Base-by-base conservation (phyloP, 371 early-diverging fungal species). In the Mucor saturninus region DNA sequence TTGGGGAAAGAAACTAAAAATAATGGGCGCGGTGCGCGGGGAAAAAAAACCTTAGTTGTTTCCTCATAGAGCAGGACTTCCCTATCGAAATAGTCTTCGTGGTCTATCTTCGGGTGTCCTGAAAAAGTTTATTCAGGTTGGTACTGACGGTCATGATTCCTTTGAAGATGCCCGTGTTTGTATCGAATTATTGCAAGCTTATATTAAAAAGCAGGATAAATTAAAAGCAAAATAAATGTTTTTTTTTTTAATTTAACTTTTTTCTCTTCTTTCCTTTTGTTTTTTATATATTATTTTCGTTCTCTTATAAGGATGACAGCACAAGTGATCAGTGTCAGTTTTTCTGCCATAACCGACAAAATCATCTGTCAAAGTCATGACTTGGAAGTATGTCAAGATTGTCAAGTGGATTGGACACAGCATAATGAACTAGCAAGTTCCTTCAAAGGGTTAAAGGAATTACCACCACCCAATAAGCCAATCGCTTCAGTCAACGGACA, bases 381-480 rank as follows among this genome's bases (percentile, higher is more conserved):
- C n/a, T 66, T 65, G 21, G 80, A 85, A 62, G 69, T 80, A 2
- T 86, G 86, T 53, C 13, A 59, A 5, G 62, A 65, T 5, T 86
- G 86, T 61, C 59, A 67, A 15, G 61, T 68, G 5, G 83, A 86
- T 52, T 81, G 78, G 71, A 68, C 72, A 21, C 67, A 72, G 7
- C 80, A 79, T 51, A 86, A 89, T 59, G 62, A 75, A 43, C 59
- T 87, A 3, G 74, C 86, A 9, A 71, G 74, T 37, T 82, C 80
- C 46, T 65, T 89, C 7, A 73, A 75, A 26, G 58, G 57, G 28
- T 53, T 73, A 55, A 64, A 67, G 40, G 83, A 85, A 21, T 59
- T 90, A 6, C 91, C 91, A 29, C 86, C 88, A 21, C 89, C 91
- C 30, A 83, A 81, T 59, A 71, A 72, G 7, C 67, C 77, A 30